These are phyloP conservation scores for Strobilomyces confusus DNA, from an alignment of 768 basidiomycete genomes.

Conservation along the genomic window DNA sequence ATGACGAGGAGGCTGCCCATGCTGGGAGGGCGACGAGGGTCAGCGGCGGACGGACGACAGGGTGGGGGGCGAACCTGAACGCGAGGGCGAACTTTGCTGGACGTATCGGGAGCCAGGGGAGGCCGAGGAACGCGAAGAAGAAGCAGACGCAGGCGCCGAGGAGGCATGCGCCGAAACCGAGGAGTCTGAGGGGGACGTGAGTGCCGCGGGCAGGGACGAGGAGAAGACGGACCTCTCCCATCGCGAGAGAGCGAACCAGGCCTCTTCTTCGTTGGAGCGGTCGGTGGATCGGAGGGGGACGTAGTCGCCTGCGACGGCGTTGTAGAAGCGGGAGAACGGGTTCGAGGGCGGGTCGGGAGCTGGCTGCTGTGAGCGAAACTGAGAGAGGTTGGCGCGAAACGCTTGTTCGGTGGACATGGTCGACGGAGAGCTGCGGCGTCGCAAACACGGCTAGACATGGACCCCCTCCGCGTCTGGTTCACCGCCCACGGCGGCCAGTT, in stretches of 20 bases:
- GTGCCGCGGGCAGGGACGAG: too few species aligned
- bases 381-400: constrained; percentile 72
- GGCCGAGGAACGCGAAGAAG: constrained; percentile 82
- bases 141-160: constrained; percentile 93
- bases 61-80: constrained; percentile 52
- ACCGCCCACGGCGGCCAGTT: constrained; percentile 45
- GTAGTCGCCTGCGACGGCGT: constrained; percentile 79
- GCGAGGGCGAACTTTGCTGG: constrained; percentile 90
- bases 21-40: constrained; percentile 26
- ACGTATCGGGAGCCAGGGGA: constrained; percentile 62
- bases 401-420: constrained; percentile 47
- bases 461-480: constrained; percentile 50
- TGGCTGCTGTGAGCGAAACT: constrained; percentile 70
- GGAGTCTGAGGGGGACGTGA: constrained; percentile 45
- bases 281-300: constrained; percentile 57
- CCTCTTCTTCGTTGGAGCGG: constrained; percentile 90
- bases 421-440: constrained; percentile 1
- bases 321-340: constrained; percentile 86
- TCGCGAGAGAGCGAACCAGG: constrained; percentile 86
- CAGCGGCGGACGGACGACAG: background rate
- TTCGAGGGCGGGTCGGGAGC: constrained; percentile 37
- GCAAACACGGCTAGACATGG: constrained; percentile 6
- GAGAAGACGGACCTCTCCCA: constrained; percentile 72
- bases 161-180: constrained; percentile 88
- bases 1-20: constrained; percentile 91